phyloP scores from a whole-genome alignment of 1,284 basidiomycete genomes.

The Ustilago xerochloae region DNA sequence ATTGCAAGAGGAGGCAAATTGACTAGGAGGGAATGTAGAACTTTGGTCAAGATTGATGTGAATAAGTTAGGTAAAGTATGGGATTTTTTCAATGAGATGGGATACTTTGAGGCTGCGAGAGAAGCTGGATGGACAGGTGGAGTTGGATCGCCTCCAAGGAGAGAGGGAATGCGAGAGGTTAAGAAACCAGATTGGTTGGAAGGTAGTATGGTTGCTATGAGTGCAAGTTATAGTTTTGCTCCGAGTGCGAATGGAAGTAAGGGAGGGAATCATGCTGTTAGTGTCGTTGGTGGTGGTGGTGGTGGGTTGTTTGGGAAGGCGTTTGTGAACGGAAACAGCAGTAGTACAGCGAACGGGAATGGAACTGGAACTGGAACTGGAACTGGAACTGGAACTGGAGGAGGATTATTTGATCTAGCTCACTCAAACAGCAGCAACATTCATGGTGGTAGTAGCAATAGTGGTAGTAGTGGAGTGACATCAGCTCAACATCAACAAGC shows the following conservation, averaged over 20 bases:
- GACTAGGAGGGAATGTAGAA: slow-evolving; percentile 57
- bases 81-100: slow-evolving; percentile 64
- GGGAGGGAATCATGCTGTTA: neutral
- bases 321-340: slow-evolving; percentile 1
- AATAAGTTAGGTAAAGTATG: slow-evolving; percentile 65
- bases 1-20: slow-evolving; percentile 57
- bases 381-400: slow-evolving; percentile 7
- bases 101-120: slow-evolving; percentile 56
- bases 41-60: slow-evolving; percentile 62
- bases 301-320: slow-evolving; percentile 8
- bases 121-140: slow-evolving; percentile 51
- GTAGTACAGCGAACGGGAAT: too few relatives aligned
- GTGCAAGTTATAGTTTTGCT: slow-evolving; percentile 40
- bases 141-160: slow-evolving; percentile 41
- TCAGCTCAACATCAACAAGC: slow-evolving; percentile 49
- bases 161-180: slow-evolving; percentile 30
- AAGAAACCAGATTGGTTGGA: slow-evolving; percentile 47
- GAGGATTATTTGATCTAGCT: slow-evolving; percentile 35
- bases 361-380: too few relatives aligned
- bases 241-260: neutral
- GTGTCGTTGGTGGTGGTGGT: slow-evolving; percentile 6
- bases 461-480: slow-evolving; percentile 12
- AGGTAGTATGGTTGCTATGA: slow-evolving; percentile 45
- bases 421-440: slow-evolving; percentile 21
- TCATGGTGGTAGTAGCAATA: too few relatives aligned